These are phyloP conservation scores for Cardamine chenopodiifolia DNA, from an alignment of 345 rosid genomes.

Conservation along the genomic window DNA sequence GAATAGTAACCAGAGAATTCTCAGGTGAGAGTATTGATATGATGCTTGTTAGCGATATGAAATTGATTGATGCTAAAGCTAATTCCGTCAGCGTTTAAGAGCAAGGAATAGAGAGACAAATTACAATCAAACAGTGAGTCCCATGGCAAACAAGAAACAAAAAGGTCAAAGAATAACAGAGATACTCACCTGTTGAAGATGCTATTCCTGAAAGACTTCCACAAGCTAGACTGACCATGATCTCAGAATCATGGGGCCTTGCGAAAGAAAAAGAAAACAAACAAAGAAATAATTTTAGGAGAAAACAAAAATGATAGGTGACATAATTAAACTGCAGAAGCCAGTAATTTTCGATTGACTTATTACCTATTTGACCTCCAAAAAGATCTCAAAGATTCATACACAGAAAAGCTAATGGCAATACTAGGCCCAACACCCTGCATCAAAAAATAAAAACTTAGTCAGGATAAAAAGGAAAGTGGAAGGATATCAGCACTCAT, in stretches of 20 bases:
- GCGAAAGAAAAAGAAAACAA: slow-evolving; percentile 7
- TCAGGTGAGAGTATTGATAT: slow-evolving; percentile 1
- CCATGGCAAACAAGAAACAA: slow-evolving; percentile 7
- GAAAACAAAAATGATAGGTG: not conserved
- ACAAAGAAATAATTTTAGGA: not conserved
- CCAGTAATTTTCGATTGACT: not conserved
- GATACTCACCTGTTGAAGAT: slow-evolving; percentile 86
- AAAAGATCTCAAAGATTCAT: slow-evolving; percentile 78
- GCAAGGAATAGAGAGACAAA: not conserved
- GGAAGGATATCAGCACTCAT: slow-evolving; percentile 12
- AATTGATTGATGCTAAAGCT: not conserved
- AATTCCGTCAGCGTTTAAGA: not conserved
- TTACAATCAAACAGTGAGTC: not conserved
- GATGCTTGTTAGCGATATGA: not conserved
- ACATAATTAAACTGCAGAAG: not conserved
- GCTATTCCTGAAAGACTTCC: slow-evolving; percentile 98
- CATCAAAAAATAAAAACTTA: slow-evolving; percentile 16
- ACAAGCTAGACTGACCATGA: slow-evolving; percentile 77
- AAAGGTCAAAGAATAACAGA: slow-evolving; percentile 8
- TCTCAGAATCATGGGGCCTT: slow-evolving; percentile 81
- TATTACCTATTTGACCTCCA: slow-evolving; percentile 78
- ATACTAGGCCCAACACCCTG: slow-evolving; percentile 96
- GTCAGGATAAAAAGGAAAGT: not conserved
- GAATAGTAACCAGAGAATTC: slow-evolving; percentile 49
- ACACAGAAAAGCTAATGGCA: slow-evolving; percentile 87